Percentiles rank a stretch among this genome's conserved stretches.
Conservation (phyloP, 108 stramenopile genomes). For the Cylindrotheca closterium region DNA sequence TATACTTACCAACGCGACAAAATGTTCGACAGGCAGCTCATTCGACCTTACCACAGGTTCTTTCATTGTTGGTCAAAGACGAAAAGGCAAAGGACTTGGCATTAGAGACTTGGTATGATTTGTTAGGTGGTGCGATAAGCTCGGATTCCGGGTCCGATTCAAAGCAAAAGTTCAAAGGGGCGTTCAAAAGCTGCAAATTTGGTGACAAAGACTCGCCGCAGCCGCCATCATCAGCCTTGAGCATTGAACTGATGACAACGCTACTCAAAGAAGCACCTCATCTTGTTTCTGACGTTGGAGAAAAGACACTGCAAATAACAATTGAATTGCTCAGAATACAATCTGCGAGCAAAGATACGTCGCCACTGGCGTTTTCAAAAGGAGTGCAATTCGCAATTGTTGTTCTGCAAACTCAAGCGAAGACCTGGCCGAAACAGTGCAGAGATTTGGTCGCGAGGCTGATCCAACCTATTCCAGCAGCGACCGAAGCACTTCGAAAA, state of each 20-base stretch:
- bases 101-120: conserved; percentile 46
- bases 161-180: conserved; percentile 27
- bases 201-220: conserved; percentile 28
- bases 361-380: conserved; percentile 18
- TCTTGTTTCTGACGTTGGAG: conserved; percentile 25
- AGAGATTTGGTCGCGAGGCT: conserved; percentile 34
- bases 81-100: conserved; percentile 12
- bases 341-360: conserved; percentile 15
- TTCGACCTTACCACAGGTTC: conserved; percentile 41
- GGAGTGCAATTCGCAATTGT: conserved; percentile 34
- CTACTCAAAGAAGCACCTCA: conserved; percentile 23
- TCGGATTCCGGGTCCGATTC: background rate
- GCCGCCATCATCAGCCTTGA: conserved; percentile 39
- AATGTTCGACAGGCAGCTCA: conserved; percentile 45
- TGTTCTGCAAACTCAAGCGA: conserved; percentile 33
- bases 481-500: conserved; percentile 76
- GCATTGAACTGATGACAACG: conserved; percentile 36
- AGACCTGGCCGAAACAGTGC: conserved; percentile 36
- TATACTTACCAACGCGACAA: conserved; percentile 28
- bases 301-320: conserved; percentile 32
- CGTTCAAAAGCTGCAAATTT: conserved; percentile 34
- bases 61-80: conserved; percentile 22
- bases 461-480: conserved; percentile 43
- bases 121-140: conserved; percentile 26
- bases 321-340: conserved; percentile 23